These are phyloP conservation scores for Fraxinus latifolia DNA, from an alignment of 305 asterid species.

Conservation along the genomic window DNA sequence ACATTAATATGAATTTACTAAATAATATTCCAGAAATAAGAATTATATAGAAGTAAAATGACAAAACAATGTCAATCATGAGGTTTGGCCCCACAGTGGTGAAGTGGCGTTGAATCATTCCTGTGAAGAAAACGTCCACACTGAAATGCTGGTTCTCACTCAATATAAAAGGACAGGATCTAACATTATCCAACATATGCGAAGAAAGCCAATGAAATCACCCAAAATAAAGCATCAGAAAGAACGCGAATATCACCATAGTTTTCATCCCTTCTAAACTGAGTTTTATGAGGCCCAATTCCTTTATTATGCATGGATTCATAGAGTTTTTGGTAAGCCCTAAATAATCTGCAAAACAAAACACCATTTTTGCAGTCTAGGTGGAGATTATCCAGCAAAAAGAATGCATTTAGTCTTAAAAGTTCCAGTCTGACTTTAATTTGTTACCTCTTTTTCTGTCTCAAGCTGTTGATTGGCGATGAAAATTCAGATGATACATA, in stretches of 20 bases:
- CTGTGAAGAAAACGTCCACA: background rate
- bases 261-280: conserved; percentile 89
- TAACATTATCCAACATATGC: conserved; percentile 2
- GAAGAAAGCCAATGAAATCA: background rate
- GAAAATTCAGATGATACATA: conserved; percentile 93
- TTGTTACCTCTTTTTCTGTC: conserved; percentile 80
- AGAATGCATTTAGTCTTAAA: conserved; percentile 12
- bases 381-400: conserved; percentile 13
- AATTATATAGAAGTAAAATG: background rate
- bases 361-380: conserved; percentile 7
- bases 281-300: conserved; percentile 89
- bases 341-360: conserved; percentile 58
- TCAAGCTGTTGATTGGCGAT: conserved; percentile 64
- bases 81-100: background rate
- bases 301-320: conserved; percentile 84
- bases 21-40: background rate
- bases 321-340: conserved; percentile 82
- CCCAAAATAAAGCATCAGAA: background rate
- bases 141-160: conserved; percentile 1
- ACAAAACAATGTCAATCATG: background rate
- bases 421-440: conserved; percentile 19
- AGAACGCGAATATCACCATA: conserved; percentile 52
- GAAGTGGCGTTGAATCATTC: conserved; percentile 1
- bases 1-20: background rate
- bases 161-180: background rate